Percentiles rank a stretch among this genome's conserved stretches.
phyloP scores from a whole-genome alignment of 129 eudicot genomes.

The Erigeron canadensis region DNA sequence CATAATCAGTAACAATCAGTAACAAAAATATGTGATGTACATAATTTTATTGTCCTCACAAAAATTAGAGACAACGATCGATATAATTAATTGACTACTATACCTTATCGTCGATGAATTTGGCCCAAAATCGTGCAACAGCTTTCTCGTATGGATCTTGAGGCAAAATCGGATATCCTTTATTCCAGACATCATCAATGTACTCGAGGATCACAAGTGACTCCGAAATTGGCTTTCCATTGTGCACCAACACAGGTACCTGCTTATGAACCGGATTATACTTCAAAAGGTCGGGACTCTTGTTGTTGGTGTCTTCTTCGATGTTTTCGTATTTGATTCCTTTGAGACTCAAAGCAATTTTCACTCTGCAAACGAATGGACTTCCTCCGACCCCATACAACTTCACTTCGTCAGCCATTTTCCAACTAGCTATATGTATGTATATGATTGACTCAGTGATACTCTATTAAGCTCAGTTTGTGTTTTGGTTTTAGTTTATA shows the following conservation, averaged over 20 bases:
- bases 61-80: not conserved
- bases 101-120: constrained; percentile 47
- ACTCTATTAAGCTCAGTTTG: not conserved
- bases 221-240: constrained; percentile 40
- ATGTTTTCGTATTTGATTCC: constrained; percentile 26
- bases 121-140: constrained; percentile 39
- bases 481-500: not conserved
- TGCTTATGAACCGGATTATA: constrained; percentile 45
- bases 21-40: too few relatives aligned
- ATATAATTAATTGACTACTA: too few relatives aligned
- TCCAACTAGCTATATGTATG: not conserved
- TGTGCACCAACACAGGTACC: constrained; percentile 44
- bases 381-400: constrained; percentile 20
- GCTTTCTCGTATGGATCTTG: constrained; percentile 38
- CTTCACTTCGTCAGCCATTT: constrained; percentile 27
- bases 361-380: constrained; percentile 26
- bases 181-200: constrained; percentile 49
- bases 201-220: constrained; percentile 46
- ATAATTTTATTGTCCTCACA: not conserved
- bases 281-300: constrained; percentile 28
- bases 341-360: constrained; percentile 32
- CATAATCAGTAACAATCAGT: too few relatives aligned
- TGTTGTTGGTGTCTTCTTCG: constrained; percentile 27
- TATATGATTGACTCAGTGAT: not conserved
- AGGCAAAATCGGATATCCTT: constrained; percentile 34